These are phyloP conservation scores for Mycena belliarum DNA, from an alignment of 768 basidiomycete species.

Conservation along the genomic window DNA sequence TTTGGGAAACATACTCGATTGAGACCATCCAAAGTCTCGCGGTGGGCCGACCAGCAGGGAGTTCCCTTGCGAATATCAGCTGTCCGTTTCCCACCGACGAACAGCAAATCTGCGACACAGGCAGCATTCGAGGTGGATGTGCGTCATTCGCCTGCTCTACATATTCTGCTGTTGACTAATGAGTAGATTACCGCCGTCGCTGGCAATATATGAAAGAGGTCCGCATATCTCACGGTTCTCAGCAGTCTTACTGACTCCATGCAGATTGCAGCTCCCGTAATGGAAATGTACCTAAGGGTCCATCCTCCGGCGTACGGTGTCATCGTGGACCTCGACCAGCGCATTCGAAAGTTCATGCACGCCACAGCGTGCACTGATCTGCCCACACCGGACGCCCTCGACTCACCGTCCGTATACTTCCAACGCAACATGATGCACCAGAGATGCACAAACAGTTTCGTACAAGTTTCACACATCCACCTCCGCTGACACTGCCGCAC, in stretches of 20 bases:
- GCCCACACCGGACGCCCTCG: background rate
- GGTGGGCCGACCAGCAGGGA: constrained; percentile 4
- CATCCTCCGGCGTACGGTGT: background rate
- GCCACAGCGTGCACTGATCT: background rate
- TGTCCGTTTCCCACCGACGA: constrained; percentile 8
- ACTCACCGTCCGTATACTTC: background rate
- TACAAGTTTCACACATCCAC: background rate
- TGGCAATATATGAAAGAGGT: constrained; percentile 13
- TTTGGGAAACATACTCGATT: constrained; percentile 12
- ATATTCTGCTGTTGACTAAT: background rate
- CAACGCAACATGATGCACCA: background rate
- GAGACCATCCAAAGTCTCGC: background rate
- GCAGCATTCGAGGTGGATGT: background rate
- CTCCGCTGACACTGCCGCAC: background rate
- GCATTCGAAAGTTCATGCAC: constrained; percentile 10
- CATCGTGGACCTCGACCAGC: constrained; percentile 6
- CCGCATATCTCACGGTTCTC: background rate
- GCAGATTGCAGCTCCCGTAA: constrained; percentile 1
- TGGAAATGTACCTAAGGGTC: background rate
- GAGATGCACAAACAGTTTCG: background rate
- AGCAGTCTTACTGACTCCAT: too few species aligned
- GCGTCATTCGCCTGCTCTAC: background rate
- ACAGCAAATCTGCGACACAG: background rate
- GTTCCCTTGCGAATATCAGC: background rate
- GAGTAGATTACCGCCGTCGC: constrained; percentile 1